phyloP scores from a whole-genome alignment of 192 early-diverging fungal species.

The Martensiomyces pterosporus region DNA sequence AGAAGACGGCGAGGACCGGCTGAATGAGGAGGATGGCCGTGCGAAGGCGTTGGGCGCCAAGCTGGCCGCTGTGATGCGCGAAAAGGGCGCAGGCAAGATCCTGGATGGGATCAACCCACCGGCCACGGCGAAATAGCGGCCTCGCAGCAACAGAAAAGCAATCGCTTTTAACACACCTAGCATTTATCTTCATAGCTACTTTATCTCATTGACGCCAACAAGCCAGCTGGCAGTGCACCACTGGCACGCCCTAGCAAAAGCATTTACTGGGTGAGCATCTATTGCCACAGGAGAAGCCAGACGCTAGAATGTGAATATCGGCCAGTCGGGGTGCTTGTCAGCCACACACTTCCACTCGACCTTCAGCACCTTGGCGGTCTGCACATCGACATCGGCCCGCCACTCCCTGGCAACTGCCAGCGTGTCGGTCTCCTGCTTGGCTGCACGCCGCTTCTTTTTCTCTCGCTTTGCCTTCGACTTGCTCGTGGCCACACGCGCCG shows the following conservation, averaged over 20 bases:
- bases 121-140: no score
- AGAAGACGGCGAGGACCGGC: no score
- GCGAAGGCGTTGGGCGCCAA: conserved; percentile 48
- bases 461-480: conserved; percentile 11
- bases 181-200: conserved; percentile 1
- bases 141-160: no score
- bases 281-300: no score
- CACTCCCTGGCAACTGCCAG: conserved; percentile 7
- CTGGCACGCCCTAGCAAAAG: no score
- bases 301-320: conserved; percentile 22
- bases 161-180: no score
- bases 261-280: no score
- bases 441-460: conserved; percentile 8
- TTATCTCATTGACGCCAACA: no score
- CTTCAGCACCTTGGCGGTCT: not conserved
- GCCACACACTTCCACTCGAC: conserved; percentile 7
- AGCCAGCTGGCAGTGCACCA: no score
- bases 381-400: conserved; percentile 3
- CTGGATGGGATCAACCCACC: conserved; percentile 55
- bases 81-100: conserved; percentile 53
- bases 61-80: conserved; percentile 49
- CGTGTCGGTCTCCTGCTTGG: not conserved
- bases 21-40: conserved; percentile 5
- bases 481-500: not conserved
- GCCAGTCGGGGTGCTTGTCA: conserved; percentile 27